These are phyloP conservation scores for Misopates orontium DNA, from an alignment of 257 asterid species.

Conservation along the genomic window DNA sequence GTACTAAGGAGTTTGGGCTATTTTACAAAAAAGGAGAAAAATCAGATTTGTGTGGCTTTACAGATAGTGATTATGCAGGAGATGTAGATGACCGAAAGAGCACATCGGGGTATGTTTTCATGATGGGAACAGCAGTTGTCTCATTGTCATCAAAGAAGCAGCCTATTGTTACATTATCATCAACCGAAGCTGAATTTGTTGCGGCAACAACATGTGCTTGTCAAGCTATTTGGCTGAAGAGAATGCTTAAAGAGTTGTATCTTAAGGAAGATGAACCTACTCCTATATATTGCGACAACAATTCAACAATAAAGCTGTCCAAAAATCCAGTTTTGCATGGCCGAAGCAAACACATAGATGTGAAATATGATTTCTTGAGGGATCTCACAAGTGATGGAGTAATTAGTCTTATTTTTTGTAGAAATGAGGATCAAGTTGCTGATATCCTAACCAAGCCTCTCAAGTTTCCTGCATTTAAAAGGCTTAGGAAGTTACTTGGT, in stretches of 20 bases:
- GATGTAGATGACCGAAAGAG: background rate
- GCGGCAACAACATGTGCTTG: conserved; percentile 14
- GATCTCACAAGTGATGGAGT: conserved; percentile 5
- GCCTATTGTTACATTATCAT: background rate
- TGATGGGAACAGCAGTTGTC: conserved; percentile 3
- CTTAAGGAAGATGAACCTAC: background rate
- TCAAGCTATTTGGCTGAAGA: conserved; percentile 10
- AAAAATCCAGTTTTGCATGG: conserved; percentile 10
- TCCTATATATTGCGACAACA: conserved; percentile 2
- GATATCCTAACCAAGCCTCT: conserved; percentile 6
- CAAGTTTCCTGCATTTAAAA: background rate
- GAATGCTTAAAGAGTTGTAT: background rate
- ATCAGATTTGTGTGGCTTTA: background rate
- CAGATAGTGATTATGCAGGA: background rate
- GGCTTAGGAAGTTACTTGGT: background rate
- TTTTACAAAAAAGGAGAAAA: background rate
- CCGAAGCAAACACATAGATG: background rate
- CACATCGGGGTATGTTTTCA: conserved; percentile 5
- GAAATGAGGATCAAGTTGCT: background rate
- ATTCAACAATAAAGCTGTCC: background rate
- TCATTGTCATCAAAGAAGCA: conserved; percentile 8
- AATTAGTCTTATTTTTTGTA: background rate
- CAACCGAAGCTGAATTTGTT: conserved; percentile 7
- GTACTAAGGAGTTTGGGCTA: background rate
- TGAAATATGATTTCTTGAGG: background rate